Base-by-base conservation (phyloP, 306 rosid species). In the Ziziphus jujuba region DNA sequence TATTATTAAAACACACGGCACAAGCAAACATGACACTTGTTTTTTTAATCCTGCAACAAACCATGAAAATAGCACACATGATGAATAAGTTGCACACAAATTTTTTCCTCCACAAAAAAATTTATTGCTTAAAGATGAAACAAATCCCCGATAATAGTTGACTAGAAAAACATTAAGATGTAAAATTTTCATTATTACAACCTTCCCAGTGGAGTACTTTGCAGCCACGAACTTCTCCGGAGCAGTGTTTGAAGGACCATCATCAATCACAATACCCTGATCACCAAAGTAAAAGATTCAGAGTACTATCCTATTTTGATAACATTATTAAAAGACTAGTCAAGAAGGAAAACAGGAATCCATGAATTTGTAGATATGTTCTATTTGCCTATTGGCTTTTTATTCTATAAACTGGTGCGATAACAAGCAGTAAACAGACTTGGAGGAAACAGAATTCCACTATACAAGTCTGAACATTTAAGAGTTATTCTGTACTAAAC, bases 21-120 rank as follows among this genome's bases (percentile, higher is more conserved):
- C 83, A 74, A 81, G 79, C 88, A 78, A 84, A 80, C 86, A 84
- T 61, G 86, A 81, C 11, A 76, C 80, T 85, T 70, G 89, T 83
- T 76, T 92, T n/a, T 84, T 72, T 78, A 90, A 67, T 83, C 97
- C 91, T 87, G 98, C 96, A 92, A 67, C 72, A 84, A 84, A 84
- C 78, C 82, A 76, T 81, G 69, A 59, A 77, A 79, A 28, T 4
- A 81, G 64, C 71, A 75, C 79, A 77, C 63, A 81, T 62, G 68
- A 81, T 81, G 85, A 90, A 88, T 72, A 80, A 53, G 72, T 78
- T 59, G 79, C 35, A 59, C 53, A 71, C 49, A 49, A 22, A 59
- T 12, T 7, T 45, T 58, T 74, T 48, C 63, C 59, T 16, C 50
- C 10, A 4, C 19, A 66, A 20, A 50, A 34, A 60, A 52, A 63